Evolutionary conservation across 1,284 basidiomycete genomes (phyloP), one percentile per base, ranked within the genome.

Genomic region (Cutaneotrichosporon cyanovorans): DNA sequence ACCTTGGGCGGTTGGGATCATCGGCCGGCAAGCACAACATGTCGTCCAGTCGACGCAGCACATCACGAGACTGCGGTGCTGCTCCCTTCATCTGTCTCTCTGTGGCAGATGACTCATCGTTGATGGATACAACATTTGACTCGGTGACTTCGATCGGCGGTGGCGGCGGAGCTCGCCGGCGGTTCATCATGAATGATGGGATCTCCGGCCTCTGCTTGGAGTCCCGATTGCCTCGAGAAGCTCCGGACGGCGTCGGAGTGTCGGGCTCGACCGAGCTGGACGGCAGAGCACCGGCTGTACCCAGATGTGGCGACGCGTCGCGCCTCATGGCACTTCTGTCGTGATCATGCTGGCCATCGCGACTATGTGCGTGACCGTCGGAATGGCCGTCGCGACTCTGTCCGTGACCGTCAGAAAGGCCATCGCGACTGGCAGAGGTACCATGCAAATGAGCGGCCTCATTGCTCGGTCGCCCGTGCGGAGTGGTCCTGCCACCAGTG

Each of bases 1-100:
- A 77, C 35, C 78, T 76, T 11, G 81, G 76, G 76, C 80, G 79
- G 51, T 77, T 72, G 0, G 80, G 76, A 63, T 79, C 79, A 59
- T 72, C 63, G 23, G n/a, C 25, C 2, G 42, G 28, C 18, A 45
- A 20, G 76, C 80, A 54, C 77, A 80, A 44, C 73, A 79, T 37
- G 80, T 73, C 59, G 77, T 80, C 62, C 54, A 72, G 65, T 19
- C 66, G 50, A 16, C 49, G 51, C 23, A 73, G 45, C 1, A 72
- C 60, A 8, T 39, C 20, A 9, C 35, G 28, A 10, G 42, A 40
- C n/a, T 21, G 31, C 21, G 16, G 30, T 21, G 35, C 16, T 14
- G 37, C 21, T 9, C 28, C 23, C 11, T 7, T 28, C 25, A 7
- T 7, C 8, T 7, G 25, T 28, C 25, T 28, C 25, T 28, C 25